These are phyloP conservation scores for Dinochytrium kinnereticum DNA, from an alignment of 371 early-diverging fungal species.

Conservation along the genomic window DNA sequence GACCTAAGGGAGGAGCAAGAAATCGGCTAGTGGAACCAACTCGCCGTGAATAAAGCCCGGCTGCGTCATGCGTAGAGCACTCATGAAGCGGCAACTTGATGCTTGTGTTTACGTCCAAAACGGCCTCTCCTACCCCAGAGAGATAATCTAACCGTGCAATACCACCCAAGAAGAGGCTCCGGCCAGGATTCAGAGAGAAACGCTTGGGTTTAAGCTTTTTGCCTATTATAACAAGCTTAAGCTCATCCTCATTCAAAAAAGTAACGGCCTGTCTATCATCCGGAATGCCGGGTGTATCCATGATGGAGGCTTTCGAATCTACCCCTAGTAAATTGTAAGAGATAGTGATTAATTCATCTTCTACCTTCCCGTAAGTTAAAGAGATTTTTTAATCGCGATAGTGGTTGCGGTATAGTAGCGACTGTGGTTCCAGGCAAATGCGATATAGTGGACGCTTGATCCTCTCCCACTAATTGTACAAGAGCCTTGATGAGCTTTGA, in stretches of 20 bases:
- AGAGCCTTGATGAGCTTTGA: conserved; percentile 18
- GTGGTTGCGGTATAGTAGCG: background rate
- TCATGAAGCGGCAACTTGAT: background rate
- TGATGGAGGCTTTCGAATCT: conserved; percentile 9
- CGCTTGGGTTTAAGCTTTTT: conserved; percentile 6
- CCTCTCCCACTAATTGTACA: background rate
- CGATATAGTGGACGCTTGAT: background rate
- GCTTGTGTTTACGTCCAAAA: background rate
- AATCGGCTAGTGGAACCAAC: background rate
- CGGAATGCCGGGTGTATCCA: conserved; percentile 39
- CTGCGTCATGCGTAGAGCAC: background rate
- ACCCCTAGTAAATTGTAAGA: background rate
- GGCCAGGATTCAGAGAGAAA: background rate
- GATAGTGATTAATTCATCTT: background rate
- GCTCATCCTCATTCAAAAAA: conserved; percentile 25
- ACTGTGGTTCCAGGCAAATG: conserved; percentile 16
- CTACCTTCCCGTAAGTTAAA: conserved; percentile 1
- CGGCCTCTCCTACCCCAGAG: background rate
- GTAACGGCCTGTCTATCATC: conserved; percentile 23
- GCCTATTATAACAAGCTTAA: conserved; percentile 14
- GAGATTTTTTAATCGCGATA: background rate
- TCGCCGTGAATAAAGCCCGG: background rate
- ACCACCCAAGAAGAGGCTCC: conserved; percentile 35
- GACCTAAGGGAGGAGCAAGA: background rate
- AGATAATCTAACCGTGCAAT: background rate